Percentiles rank a stretch among this genome's conserved stretches.
Evolutionary conservation across 805 yeast genomes (phyloP).

Genomic region (Lachancea nothofagi): DNA sequence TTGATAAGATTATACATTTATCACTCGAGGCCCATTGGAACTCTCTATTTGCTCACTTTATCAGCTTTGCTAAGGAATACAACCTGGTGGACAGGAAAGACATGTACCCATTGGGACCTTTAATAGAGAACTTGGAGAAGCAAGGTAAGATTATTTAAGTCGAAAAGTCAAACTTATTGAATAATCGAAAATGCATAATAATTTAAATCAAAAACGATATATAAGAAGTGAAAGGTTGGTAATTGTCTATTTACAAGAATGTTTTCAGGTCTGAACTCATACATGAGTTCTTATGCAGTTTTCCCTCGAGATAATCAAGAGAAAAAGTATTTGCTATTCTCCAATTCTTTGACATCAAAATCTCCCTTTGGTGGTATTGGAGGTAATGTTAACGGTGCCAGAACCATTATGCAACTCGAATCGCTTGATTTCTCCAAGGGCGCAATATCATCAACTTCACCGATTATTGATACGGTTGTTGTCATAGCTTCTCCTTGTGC

Average conservation of each 20-base stretch:
- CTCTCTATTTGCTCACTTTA: conserved; percentile 90
- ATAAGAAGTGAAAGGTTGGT: conserved; percentile 1
- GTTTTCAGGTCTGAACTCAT: background rate
- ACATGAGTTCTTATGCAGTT: conserved; percentile 3
- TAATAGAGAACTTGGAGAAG: conserved; percentile 72
- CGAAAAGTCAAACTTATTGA: background rate
- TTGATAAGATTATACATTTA: conserved; percentile 86
- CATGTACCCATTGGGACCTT: conserved; percentile 66
- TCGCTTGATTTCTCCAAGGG: conserved; percentile 26
- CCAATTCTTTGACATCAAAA: conserved; percentile 70
- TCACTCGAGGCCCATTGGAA: conserved; percentile 97
- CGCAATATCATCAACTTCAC: conserved; percentile 27
- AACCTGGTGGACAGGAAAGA: conserved; percentile 74
- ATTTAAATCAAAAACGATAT: background rate
- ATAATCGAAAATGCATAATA: conserved; percentile 1
- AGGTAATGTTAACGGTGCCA: conserved; percentile 69
- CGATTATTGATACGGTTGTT: conserved; percentile 63
- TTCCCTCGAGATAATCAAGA: conserved; percentile 20
- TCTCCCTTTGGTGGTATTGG: conserved; percentile 73
- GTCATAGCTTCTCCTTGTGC: conserved; percentile 48
- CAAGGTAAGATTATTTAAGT: conserved; percentile 70
- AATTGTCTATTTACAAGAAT: conserved; percentile 3
- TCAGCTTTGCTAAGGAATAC: conserved; percentile 81
- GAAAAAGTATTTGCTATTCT: conserved; percentile 77
- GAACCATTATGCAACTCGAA: conserved; percentile 36